phyloP scores from a whole-genome alignment of 345 rosid genomes.

The Carallia pectinifolia region DNA sequence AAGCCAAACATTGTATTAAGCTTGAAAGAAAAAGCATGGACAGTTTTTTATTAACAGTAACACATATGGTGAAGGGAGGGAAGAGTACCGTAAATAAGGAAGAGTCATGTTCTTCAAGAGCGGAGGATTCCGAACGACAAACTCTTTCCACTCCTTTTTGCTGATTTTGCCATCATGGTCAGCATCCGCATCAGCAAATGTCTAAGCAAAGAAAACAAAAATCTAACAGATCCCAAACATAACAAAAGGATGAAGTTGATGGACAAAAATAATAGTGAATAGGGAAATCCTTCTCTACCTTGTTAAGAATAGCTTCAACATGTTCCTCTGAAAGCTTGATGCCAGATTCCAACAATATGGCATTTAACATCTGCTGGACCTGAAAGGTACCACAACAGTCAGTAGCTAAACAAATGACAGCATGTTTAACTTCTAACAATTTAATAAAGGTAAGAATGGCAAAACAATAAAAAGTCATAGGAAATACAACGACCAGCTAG shows the following conservation, averaged over 20 bases:
- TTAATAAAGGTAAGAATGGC: slow-evolving; percentile 1
- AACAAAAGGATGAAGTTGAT: too few species aligned
- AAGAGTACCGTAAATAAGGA: slow-evolving; percentile 56
- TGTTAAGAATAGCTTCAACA: slow-evolving; percentile 63
- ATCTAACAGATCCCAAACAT: too few species aligned
- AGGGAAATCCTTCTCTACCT: slow-evolving; percentile 26
- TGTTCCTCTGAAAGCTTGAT: slow-evolving; percentile 53
- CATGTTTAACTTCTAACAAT: too few species aligned
- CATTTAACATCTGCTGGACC: slow-evolving; percentile 86
- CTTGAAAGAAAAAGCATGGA: too few species aligned
- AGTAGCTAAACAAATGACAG: too few species aligned
- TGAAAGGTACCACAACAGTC: slow-evolving; percentile 7
- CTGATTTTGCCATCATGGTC: slow-evolving; percentile 68
- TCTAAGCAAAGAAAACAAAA: slow-evolving; percentile 34
- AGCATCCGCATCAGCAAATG: slow-evolving; percentile 69
- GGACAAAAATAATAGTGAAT: too few species aligned
- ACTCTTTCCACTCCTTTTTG: slow-evolving; percentile 65
- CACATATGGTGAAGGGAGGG: too few species aligned
- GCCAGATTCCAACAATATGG: slow-evolving; percentile 66
- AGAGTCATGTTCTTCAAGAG: slow-evolving; percentile 81
- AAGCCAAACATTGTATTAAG: too few species aligned
- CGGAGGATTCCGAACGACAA: slow-evolving; percentile 50
- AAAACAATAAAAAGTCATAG: neutral
- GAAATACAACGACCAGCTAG: neutral
- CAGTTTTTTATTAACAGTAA: too few species aligned